A percentile compares a stretch with the other conserved stretches of the same genome.
Evolutionary conservation across 345 rosid species (phyloP).

Genomic region (Clarkia xantiana): DNA sequence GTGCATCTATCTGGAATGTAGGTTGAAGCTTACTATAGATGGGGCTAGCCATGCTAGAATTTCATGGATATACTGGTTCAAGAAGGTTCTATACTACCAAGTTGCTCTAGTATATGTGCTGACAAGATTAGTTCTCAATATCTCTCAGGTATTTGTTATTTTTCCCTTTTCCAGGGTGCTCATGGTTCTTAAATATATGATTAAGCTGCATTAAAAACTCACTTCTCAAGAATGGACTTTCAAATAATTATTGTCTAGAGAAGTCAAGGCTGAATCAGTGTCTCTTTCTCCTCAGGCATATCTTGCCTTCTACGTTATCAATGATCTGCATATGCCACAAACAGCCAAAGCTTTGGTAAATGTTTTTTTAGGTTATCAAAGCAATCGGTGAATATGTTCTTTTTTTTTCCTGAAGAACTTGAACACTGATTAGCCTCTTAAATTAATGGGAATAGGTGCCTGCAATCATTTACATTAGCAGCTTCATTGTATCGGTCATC

Average conservation of each 20-base stretch:
- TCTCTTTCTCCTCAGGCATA: constrained; percentile 40
- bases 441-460: constrained; percentile 38
- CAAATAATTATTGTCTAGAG: neutral
- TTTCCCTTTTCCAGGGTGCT: constrained; percentile 1
- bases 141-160: constrained; percentile 56
- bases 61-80: constrained; percentile 88
- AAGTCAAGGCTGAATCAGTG: neutral
- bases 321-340: constrained; percentile 66
- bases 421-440: no score
- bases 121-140: constrained; percentile 67
- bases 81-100: constrained; percentile 68
- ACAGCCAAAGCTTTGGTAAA: constrained; percentile 90
- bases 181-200: neutral
- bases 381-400: neutral
- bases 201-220: no score
- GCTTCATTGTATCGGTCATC: constrained; percentile 68
- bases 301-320: constrained; percentile 83
- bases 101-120: constrained; percentile 77
- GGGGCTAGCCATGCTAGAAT: constrained; percentile 41
- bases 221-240: no score
- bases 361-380: constrained; percentile 4
- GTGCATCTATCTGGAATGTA: constrained; percentile 10
- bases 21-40: constrained; percentile 25
- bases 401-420: constrained; percentile 1
- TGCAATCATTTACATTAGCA: constrained; percentile 76